Evolutionary conservation across 208 protist genomes (phyloP).

Genomic region (Herpetomonas muscarum): DNA sequence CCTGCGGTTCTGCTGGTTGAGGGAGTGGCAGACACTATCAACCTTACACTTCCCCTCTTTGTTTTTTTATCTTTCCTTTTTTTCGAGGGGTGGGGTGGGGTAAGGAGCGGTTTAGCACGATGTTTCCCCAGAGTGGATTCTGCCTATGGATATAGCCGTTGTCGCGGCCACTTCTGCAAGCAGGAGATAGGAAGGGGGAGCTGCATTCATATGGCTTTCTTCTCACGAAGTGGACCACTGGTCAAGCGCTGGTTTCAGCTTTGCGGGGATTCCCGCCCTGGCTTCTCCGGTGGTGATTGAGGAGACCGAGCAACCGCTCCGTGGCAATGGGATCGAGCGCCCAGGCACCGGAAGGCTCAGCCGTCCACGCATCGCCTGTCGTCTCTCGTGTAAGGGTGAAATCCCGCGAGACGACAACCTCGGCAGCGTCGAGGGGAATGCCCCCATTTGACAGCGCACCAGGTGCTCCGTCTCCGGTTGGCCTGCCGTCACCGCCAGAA

Average conservation of each 20-base stretch:
- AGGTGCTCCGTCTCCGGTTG: too few relatives aligned
- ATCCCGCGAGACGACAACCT: slow-evolving; percentile 9
- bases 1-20: too few relatives aligned
- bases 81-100: too few relatives aligned
- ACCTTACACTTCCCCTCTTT: neutral
- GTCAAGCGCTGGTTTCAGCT: too few relatives aligned
- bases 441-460: neutral
- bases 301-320: neutral
- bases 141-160: too few relatives aligned
- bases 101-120: too few relatives aligned
- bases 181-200: neutral
- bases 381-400: neutral
- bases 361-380: neutral
- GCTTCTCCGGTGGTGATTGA: neutral
- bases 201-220: neutral
- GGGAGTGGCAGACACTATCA: too few relatives aligned
- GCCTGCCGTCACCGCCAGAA: too few relatives aligned
- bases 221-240: neutral
- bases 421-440: neutral
- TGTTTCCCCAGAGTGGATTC: too few relatives aligned
- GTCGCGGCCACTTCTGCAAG: neutral
- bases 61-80: too few relatives aligned
- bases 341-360: neutral
- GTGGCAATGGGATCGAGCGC: slow-evolving; percentile 7
- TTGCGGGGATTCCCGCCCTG: too few relatives aligned